Base-by-base conservation (phyloP, 2,329 filamentous ascomycete species). In the Hypocreales sp. region DNA sequence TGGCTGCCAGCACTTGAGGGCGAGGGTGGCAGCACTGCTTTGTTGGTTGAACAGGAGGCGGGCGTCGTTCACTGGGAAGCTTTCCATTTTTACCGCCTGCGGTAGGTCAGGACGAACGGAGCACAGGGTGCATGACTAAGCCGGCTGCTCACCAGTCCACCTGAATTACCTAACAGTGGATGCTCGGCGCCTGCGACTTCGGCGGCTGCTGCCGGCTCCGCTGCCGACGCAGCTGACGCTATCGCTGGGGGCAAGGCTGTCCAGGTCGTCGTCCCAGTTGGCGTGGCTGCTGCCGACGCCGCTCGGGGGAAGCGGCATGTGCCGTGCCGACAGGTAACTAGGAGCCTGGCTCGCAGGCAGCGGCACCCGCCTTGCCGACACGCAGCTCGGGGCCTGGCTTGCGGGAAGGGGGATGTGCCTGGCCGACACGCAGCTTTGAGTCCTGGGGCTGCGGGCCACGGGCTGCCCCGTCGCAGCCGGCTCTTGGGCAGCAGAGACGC, bases 161-260 rank as follows among this genome's bases (percentile, higher is more conserved):
- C n/a, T n/a, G n/a, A n/a, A n/a, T n/a, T n/a, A n/a, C n/a, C 20
- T 8, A 22, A n/a, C 20, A 22, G 9, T 8, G 9, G 12, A 22
- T 22, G 18, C 18, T 13, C 21, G 23, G 16, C 18, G 25, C 27
- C 36, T 44, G 24, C 40, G 40, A 23, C 38, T 41, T 24, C 36
- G 36, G 26, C 43, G 36, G 31, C 40, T 38, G 16, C 29, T 34
- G 7, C 8, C 20, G 37, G 31, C 41, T 29, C 42, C 45, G 32
- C 38, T 57, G 14, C 67, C 69, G n/a, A 72, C 57, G 37, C 64
- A 68, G 42, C 67, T 72, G 30, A 75, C 70, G 40, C 69, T 74
- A 41, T 75, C 70, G 38, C 60, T 64, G 2, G 70, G 70, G 23
- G 60, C 66, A 20, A 75, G 51, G 38, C 65, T 72, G 26, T 55